phyloP scores from a whole-genome alignment of 2,329 filamentous ascomycete species.

The Helicocarpus griseus region DNA sequence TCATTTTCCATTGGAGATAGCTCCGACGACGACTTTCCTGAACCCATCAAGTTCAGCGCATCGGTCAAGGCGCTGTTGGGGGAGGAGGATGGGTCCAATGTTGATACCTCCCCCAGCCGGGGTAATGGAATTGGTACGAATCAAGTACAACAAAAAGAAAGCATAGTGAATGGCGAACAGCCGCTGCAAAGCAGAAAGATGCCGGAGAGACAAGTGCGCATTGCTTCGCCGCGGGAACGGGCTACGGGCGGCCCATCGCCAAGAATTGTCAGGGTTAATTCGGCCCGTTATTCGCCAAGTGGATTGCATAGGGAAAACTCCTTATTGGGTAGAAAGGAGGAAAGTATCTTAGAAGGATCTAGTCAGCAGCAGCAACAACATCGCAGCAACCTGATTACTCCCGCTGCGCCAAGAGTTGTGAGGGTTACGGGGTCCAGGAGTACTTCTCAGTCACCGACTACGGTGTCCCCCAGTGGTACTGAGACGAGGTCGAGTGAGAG shows the following conservation, averaged over 20 bases:
- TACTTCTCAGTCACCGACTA: constrained; percentile 31
- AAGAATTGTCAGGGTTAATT: constrained; percentile 31
- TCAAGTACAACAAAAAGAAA: constrained; percentile 8
- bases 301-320: constrained; percentile 29
- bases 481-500: constrained; percentile 23
- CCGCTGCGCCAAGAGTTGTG: constrained; percentile 37
- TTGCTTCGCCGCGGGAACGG: constrained; percentile 27
- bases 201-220: constrained; percentile 26
- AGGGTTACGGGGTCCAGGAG: constrained; percentile 34
- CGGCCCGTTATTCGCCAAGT: constrained; percentile 16
- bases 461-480: constrained; percentile 27
- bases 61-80: constrained; percentile 76
- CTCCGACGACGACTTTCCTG: constrained; percentile 87
- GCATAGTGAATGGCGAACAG: constrained; percentile 2
- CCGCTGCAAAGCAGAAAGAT: constrained; percentile 1
- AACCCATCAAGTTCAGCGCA: constrained; percentile 88
- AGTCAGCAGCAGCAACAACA: constrained; percentile 2
- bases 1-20: constrained; percentile 53
- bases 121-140: constrained; percentile 22
- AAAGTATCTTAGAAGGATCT: constrained; percentile 13
- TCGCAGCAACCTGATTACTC: constrained; percentile 35
- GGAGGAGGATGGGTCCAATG: constrained; percentile 40
- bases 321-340: constrained; percentile 28
- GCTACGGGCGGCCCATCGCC: constrained; percentile 34
- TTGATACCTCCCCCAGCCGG: constrained; percentile 46